Percentiles rank a stretch among this genome's conserved stretches.
Evolutionary conservation across 176 grass and related monocot species (phyloP).

Genomic region (Dendrocalamus sinicus): DNA sequence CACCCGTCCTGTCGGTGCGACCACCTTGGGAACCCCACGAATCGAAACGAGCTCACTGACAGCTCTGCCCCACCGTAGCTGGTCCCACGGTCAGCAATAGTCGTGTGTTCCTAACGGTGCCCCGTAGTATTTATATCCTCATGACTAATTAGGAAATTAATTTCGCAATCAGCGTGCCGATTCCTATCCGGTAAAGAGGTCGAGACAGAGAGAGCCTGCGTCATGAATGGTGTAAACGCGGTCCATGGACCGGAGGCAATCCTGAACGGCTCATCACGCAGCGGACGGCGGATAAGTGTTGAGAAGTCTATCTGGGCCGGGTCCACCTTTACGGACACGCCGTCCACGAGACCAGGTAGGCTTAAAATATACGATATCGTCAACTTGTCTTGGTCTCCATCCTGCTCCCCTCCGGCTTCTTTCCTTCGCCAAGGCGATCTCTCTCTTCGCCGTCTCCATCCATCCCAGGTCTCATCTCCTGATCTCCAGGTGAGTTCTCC

Average conservation of each 20-base stretch:
- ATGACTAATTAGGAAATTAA: background rate
- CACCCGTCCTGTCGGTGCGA: background rate
- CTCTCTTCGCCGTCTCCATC: background rate
- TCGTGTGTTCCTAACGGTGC: background rate
- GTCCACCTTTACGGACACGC: background rate
- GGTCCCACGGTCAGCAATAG: too few relatives aligned
- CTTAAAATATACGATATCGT: background rate
- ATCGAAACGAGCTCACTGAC: background rate
- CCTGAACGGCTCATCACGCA: background rate
- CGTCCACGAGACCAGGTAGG: background rate
- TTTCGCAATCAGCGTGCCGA: background rate
- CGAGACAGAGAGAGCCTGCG: background rate
- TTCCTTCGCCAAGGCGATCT: background rate
- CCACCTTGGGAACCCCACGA: background rate
- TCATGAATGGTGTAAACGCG: background rate
- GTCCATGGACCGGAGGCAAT: background rate
- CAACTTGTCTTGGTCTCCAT: background rate
- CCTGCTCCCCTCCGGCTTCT: background rate
- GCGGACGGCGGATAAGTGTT: background rate
- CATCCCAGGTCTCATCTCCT: conserved; percentile 7
- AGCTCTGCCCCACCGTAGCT: background rate
- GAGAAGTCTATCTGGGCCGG: background rate
- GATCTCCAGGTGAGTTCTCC: conserved; percentile 29
- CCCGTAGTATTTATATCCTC: background rate
- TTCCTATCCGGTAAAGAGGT: background rate